Evolutionary conservation across 805 yeast genomes (phyloP).

Genomic region (Pichia nanzhaoensis): DNA sequence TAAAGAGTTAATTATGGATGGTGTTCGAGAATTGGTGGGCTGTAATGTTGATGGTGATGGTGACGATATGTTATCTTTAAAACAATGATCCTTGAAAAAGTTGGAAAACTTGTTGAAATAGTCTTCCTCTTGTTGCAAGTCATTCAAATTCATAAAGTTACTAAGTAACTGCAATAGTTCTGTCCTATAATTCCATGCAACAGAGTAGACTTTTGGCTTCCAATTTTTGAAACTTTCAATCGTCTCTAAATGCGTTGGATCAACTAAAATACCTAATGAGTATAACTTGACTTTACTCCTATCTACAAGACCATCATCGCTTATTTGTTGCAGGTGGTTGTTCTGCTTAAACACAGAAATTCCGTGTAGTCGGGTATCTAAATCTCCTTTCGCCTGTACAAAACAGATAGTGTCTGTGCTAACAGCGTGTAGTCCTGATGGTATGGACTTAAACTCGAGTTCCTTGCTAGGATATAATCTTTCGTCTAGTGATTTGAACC

Average conservation of each 20-base stretch:
- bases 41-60: background rate
- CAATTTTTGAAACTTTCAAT: slow-evolving; percentile 23
- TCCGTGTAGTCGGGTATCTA: slow-evolving; percentile 36
- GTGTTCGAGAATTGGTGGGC: background rate
- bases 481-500: slow-evolving; percentile 33
- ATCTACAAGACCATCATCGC: slow-evolving; percentile 22
- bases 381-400: slow-evolving; percentile 25
- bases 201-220: slow-evolving; percentile 36
- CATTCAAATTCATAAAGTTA: slow-evolving; percentile 23
- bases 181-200: slow-evolving; percentile 39
- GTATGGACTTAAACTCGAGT: slow-evolving; percentile 58
- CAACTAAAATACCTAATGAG: slow-evolving; percentile 56
- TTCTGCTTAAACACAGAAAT: slow-evolving; percentile 46
- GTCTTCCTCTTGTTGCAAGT: slow-evolving; percentile 15
- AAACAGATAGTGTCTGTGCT: slow-evolving; percentile 49
- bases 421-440: slow-evolving; percentile 59
- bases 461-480: slow-evolving; percentile 30
- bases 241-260: slow-evolving; percentile 29
- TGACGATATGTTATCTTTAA: slow-evolving; percentile 4
- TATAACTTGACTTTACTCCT: slow-evolving; percentile 49
- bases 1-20: slow-evolving; percentile 17
- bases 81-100: slow-evolving; percentile 1
- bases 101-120: slow-evolving; percentile 2
- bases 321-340: slow-evolving; percentile 12
- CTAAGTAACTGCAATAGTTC: slow-evolving; percentile 28